phyloP scores from a whole-genome alignment of 2,329 filamentous ascomycete genomes.

The Cytospora chrysosperma region DNA sequence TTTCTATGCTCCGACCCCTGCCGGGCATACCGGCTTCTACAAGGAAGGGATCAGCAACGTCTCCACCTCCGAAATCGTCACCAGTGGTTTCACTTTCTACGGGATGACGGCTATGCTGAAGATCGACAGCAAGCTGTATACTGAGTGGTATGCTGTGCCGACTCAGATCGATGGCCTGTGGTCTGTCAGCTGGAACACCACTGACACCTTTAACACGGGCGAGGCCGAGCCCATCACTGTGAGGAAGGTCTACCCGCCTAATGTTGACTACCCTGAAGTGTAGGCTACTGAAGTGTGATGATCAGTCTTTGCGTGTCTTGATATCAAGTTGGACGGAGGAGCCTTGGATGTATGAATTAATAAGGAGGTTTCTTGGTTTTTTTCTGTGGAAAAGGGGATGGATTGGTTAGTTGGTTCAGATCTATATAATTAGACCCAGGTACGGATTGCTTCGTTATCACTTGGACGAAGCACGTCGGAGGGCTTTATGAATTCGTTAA shows the following conservation, averaged over 20 bases:
- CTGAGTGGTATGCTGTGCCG: constrained; percentile 14
- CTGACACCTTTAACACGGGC: neutral
- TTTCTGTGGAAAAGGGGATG: too few species aligned
- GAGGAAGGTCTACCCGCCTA: constrained; percentile 3
- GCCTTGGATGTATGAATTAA: too few species aligned
- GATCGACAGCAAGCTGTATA: constrained; percentile 7
- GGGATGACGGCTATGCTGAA: constrained; percentile 12
- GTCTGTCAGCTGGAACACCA: constrained; percentile 21
- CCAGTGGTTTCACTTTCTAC: constrained; percentile 20
- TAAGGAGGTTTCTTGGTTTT: too few species aligned
- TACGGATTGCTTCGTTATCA: too few species aligned
- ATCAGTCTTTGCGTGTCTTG: too few species aligned
- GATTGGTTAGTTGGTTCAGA: too few species aligned
- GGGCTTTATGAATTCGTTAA: too few species aligned
- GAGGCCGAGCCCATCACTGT: constrained; percentile 12
- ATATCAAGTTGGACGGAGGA: too few species aligned
- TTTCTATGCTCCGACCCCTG: constrained; percentile 8
- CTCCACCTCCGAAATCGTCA: constrained; percentile 1
- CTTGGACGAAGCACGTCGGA: too few species aligned
- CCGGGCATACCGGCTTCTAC: constrained; percentile 14
- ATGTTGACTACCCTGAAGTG: constrained; percentile 14
- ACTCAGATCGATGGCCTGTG: constrained; percentile 18
- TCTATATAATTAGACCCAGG: too few species aligned
- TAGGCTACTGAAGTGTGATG: neutral
- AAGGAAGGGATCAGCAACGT: constrained; percentile 11